phyloP scores from a whole-genome alignment of 257 asterid species.

The Jacaranda mimosifolia region DNA sequence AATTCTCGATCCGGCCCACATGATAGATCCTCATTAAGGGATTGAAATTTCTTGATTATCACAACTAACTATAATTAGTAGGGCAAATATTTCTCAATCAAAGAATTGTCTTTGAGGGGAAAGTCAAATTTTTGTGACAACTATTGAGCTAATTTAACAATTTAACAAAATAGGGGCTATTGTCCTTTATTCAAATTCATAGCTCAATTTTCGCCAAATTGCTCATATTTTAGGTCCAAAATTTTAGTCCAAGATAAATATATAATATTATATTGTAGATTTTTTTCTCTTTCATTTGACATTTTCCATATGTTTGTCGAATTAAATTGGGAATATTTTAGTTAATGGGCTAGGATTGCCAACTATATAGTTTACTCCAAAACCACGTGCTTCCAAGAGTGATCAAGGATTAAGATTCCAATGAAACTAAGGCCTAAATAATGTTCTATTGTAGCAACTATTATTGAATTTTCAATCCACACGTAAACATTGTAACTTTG shows the following conservation, averaged over 20 bases:
- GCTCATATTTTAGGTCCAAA: slow-evolving; percentile 10
- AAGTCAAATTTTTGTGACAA: background rate
- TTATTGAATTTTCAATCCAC: background rate
- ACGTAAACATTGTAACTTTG: background rate
- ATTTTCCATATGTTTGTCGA: background rate
- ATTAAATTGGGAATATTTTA: background rate
- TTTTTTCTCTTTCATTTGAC: slow-evolving; percentile 33
- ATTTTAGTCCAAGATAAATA: background rate
- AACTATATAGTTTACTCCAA: background rate
- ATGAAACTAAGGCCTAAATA: background rate
- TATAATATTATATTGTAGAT: background rate
- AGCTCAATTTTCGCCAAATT: slow-evolving; percentile 29
- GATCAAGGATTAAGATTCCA: background rate
- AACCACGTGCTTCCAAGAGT: slow-evolving; percentile 9
- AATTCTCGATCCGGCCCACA: no score
- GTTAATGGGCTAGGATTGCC: background rate
- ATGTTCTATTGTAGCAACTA: background rate
- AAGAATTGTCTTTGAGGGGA: background rate
- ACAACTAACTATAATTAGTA: background rate
- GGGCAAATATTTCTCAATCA: background rate
- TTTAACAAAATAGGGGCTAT: slow-evolving; percentile 1
- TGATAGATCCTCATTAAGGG: background rate
- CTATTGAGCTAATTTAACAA: background rate
- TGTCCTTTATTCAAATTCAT: background rate
- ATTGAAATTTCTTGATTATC: background rate